phyloP scores from a whole-genome alignment of 805 yeast species.

The Candida berthetii region DNA sequence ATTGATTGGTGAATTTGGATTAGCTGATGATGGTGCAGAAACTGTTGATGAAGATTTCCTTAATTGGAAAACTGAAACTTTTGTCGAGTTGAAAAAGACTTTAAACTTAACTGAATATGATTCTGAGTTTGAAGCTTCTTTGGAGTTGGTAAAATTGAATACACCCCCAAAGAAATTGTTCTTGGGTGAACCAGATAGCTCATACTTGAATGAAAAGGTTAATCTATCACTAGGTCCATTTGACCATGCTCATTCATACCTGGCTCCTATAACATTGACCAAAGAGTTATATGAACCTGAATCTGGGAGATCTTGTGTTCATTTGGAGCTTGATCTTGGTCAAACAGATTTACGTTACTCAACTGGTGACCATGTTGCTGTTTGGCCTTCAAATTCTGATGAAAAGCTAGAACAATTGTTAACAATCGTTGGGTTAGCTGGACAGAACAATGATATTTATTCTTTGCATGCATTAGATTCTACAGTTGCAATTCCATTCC shows the following conservation, averaged over 20 bases:
- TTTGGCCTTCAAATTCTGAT: constrained; percentile 87
- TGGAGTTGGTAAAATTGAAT: constrained; percentile 33
- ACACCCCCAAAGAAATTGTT: constrained; percentile 41
- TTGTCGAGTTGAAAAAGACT: constrained; percentile 56
- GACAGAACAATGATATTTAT: constrained; percentile 49
- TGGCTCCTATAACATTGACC: constrained; percentile 58
- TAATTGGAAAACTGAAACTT: constrained; percentile 81
- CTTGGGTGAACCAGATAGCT: constrained; percentile 68
- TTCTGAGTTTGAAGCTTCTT: constrained; percentile 69
- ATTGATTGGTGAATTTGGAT: constrained; percentile 68
- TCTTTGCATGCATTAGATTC: constrained; percentile 64
- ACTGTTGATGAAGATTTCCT: constrained; percentile 93
- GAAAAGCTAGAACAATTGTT: constrained; percentile 67
- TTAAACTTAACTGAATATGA: constrained; percentile 76
- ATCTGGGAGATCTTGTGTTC: constrained; percentile 80
- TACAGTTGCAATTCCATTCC: constrained; percentile 58
- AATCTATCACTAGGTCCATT: constrained; percentile 60
- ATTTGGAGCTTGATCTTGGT: constrained; percentile 80
- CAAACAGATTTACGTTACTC: constrained; percentile 72
- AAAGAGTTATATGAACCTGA: constrained; percentile 56
- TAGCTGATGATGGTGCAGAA: constrained; percentile 94
- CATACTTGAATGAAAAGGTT: constrained; percentile 27
- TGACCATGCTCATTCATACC: constrained; percentile 74
- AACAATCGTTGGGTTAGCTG: constrained; percentile 51
- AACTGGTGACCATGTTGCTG: constrained; percentile 94